Evolutionary conservation across 306 rosid species (phyloP), one percentile per base, ranked within the genome.

Genomic region (Ammopiptanthus mongolicus): DNA sequence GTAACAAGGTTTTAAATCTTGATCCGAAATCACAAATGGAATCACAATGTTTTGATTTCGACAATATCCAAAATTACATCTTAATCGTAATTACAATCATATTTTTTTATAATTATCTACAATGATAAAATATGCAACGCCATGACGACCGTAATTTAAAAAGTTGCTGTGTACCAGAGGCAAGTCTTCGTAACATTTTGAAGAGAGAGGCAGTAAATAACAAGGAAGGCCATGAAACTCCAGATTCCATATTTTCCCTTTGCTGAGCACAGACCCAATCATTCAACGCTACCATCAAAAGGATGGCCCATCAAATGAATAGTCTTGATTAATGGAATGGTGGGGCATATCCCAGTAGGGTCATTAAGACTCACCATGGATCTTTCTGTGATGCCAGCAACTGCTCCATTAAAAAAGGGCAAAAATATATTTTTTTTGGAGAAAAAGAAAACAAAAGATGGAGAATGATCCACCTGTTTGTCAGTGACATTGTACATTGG

Each of bases 391-490:
- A 80, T 83, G 88, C 82, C 85, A 85, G 88, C 89, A 84, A 84
- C 90, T 79, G 81, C 85, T 73, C 79, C 86, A 73, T 81, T 71
- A 68, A 81, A 68, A 81, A 74, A 62, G 69, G 47, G 28, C 15
- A 22, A 62, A n/a, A n/a, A n/a, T n/a, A n/a, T n/a, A n/a, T n/a
- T n/a, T n/a, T n/a, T n/a, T n/a, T 25, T 25, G 3, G 28, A 25
- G 28, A 25, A 25, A 25, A 25, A 5, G 4, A 58, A 75, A 68
- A 71, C 58, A 68, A 82, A 79, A 71, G 84, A 81, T 72, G 85
- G 82, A 79, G 85, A 91, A 91, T 93, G 97, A 91, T 93, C 96
- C 98, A 93, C 98, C 98, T 89, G 98, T 89, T 91, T 89, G 97
- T 93, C 97, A 93, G 96, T 89, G 93, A 87, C 88, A 82, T 89